Conservation (phyloP, 2,329 filamentous ascomycete species). For the Cladophialophora carrionii region DNA sequence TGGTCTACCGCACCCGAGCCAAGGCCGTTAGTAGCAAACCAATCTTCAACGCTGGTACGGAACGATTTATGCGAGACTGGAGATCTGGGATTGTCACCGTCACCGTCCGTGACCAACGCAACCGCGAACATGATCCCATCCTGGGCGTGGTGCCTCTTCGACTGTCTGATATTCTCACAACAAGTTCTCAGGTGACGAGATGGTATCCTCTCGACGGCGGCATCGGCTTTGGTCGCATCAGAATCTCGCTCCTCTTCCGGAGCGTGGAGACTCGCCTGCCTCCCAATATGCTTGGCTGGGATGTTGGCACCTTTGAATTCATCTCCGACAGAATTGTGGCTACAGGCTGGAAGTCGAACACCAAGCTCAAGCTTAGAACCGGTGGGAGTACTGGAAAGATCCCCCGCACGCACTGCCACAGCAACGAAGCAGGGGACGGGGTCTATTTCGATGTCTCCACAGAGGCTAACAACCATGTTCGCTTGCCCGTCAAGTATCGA, state of each 20-base stretch:
- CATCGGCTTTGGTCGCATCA: slow-evolving; percentile 85
- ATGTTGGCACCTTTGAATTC: slow-evolving; percentile 94
- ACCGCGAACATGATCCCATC: slow-evolving; percentile 92
- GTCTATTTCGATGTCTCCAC: slow-evolving; percentile 62
- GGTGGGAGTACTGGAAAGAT: slow-evolving; percentile 79
- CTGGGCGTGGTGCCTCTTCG: slow-evolving; percentile 89
- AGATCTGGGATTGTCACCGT: slow-evolving; percentile 82
- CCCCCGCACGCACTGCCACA: slow-evolving; percentile 64
- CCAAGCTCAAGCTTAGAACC: slow-evolving; percentile 77
- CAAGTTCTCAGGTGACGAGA: slow-evolving; percentile 79
- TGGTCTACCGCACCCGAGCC: slow-evolving; percentile 86
- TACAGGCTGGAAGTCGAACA: slow-evolving; percentile 63
- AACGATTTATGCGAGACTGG: slow-evolving; percentile 93
- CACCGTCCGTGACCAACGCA: slow-evolving; percentile 82
- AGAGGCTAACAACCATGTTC: slow-evolving; percentile 59
- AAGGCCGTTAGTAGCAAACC: slow-evolving; percentile 94
- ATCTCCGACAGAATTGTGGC: slow-evolving; percentile 65
- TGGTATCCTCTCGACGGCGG: slow-evolving; percentile 98
- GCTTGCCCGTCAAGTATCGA: slow-evolving; percentile 84
- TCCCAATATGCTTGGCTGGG: slow-evolving; percentile 86
- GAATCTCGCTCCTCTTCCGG: slow-evolving; percentile 87
- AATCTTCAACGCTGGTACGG: slow-evolving; percentile 95
- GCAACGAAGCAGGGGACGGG: slow-evolving; percentile 62
- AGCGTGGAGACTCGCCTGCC: slow-evolving; percentile 84
- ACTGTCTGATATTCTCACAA: slow-evolving; percentile 83